These are phyloP conservation scores for Bruguiera hainesii DNA, from an alignment of 441 rosid species.

Conservation along the genomic window DNA sequence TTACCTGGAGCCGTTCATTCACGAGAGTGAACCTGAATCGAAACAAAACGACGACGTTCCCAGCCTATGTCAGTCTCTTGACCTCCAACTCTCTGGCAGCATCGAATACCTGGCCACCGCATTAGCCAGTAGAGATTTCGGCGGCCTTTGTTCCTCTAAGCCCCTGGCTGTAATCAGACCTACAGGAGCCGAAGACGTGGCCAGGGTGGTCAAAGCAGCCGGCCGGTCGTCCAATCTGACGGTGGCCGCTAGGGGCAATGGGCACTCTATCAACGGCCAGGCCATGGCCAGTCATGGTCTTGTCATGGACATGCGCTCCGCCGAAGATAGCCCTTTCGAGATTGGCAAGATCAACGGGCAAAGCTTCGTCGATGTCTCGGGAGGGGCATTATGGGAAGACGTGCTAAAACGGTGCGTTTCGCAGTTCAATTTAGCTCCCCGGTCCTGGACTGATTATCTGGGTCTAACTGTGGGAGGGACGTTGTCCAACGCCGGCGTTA, in stretches of 20 bases:
- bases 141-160: conserved; percentile 54
- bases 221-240: conserved; percentile 51
- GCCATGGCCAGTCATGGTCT: conserved; percentile 82
- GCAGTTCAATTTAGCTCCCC: conserved; percentile 52
- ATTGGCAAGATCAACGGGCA: conserved; percentile 25
- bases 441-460: conserved; percentile 92
- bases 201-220: conserved; percentile 48
- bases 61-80: conserved; percentile 38
- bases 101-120: conserved; percentile 32
- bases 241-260: conserved; percentile 93
- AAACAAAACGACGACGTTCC: conserved; percentile 35
- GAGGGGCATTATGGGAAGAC: conserved; percentile 95
- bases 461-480: conserved; percentile 92
- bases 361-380: conserved; percentile 54
- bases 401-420: conserved; percentile 56
- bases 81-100: conserved; percentile 43
- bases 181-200: conserved; percentile 56
- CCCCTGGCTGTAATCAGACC: conserved; percentile 71
- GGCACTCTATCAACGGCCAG: conserved; percentile 96
- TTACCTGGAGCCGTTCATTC: conserved; percentile 57
- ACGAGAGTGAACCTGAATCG: conserved; percentile 63
- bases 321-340: conserved; percentile 42
- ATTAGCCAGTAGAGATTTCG: conserved; percentile 64
- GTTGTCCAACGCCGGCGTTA: conserved; percentile 89
- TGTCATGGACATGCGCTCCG: conserved; percentile 71